A percentile compares a stretch with the other conserved stretches of the same genome.
Conservation (phyloP, 805 yeast species). For the Metschnikowia borealis region DNA sequence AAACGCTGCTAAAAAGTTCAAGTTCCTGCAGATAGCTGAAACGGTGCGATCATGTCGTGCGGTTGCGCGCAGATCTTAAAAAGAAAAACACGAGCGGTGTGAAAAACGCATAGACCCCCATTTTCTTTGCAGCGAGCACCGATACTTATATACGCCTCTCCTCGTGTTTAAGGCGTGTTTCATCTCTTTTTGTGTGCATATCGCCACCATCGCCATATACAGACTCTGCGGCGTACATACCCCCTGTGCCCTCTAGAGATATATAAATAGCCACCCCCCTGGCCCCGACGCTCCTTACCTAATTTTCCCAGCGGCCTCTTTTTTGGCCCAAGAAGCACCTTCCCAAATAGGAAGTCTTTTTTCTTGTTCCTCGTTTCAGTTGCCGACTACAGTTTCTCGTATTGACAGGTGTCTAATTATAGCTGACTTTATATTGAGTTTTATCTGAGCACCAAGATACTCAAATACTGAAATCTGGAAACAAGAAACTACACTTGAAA, state of each 20-base stretch:
- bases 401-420: neutral
- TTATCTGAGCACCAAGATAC: no score
- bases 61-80: constrained; percentile 3
- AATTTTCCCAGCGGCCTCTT: neutral
- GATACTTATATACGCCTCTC: constrained; percentile 1
- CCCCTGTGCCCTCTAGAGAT: neutral
- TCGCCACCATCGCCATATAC: neutral
- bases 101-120: neutral
- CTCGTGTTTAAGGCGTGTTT: constrained; percentile 2
- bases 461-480: no score
- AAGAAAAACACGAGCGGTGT: neutral
- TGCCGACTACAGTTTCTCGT: neutral
- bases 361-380: neutral
- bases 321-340: neutral
- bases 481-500: neutral
- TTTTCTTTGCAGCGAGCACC: constrained; percentile 3
- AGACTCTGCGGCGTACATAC: neutral
- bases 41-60: constrained; percentile 1
- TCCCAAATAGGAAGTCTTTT: neutral
- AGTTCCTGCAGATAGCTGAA: neutral
- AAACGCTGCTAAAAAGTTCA: neutral
- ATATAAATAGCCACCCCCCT: constrained; percentile 1
- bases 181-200: constrained; percentile 3
- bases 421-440: neutral
- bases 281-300: constrained; percentile 3